Evolutionary conservation across 2,329 filamentous ascomycete genomes (phyloP).

Genomic region (Dothidotthia symphoricarpi): DNA sequence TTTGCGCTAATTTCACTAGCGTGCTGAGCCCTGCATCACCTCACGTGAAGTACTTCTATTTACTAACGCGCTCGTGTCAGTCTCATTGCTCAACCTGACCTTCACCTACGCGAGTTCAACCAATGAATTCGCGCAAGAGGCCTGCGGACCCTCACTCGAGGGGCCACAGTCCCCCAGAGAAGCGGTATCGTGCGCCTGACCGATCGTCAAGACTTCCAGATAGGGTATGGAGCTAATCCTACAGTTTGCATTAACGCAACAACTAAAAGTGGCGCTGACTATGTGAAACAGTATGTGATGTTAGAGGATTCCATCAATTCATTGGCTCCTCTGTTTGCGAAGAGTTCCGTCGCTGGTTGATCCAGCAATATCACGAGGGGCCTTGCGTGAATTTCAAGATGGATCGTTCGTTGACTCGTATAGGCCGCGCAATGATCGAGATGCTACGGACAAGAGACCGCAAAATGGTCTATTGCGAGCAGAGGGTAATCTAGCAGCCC

Average conservation of each 20-base stretch:
- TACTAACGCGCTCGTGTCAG: neutral
- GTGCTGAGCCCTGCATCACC: neutral
- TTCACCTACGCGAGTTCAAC: neutral
- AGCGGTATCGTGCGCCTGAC: constrained; percentile 10
- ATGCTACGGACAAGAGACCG: constrained; percentile 1
- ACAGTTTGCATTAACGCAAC: neutral
- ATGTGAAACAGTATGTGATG: neutral
- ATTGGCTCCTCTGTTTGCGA: constrained; percentile 8
- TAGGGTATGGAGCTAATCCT: constrained; percentile 5
- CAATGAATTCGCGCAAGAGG: constrained; percentile 19
- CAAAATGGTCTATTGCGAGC: constrained; percentile 1
- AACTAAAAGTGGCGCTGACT: neutral
- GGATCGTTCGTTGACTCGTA: constrained; percentile 10
- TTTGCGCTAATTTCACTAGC: constrained; percentile 1
- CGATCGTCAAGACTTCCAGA: constrained; percentile 3
- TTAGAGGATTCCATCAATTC: neutral
- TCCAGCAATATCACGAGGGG: constrained; percentile 3
- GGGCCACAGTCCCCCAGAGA: constrained; percentile 21
- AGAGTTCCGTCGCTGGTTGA: constrained; percentile 10
- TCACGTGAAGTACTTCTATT: neutral
- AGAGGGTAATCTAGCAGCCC: neutral
- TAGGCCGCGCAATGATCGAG: constrained; percentile 6
- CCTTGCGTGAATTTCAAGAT: constrained; percentile 3
- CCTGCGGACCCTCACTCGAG: constrained; percentile 11
- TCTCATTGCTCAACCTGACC: neutral